Conservation (phyloP, 1,284 basidiomycete species). For the Cryptococcus floricola region DNA sequence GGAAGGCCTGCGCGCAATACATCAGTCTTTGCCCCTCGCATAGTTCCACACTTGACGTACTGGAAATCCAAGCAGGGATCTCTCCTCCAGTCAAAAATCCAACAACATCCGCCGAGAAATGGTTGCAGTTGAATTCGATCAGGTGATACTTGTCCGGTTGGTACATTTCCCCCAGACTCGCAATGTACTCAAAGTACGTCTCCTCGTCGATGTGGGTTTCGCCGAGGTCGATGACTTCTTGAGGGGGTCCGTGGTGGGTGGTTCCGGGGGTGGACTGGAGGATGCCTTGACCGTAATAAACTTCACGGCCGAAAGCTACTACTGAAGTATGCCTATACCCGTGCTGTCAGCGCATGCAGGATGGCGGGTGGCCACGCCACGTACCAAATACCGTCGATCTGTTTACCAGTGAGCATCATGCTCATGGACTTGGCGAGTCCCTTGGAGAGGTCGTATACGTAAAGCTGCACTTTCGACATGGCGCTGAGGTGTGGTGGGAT, state of each 20-base stretch:
- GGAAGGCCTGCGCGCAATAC: constrained; percentile 62
- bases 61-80: constrained; percentile 70
- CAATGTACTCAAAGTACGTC: constrained; percentile 76
- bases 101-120: constrained; percentile 80
- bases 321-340: constrained; percentile 65
- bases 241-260: constrained; percentile 76
- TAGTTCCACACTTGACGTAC: constrained; percentile 22
- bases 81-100: constrained; percentile 76
- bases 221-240: constrained; percentile 74
- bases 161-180: constrained; percentile 70
- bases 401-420: constrained; percentile 70
- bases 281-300: constrained; percentile 87
- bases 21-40: neutral
- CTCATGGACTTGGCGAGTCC: constrained; percentile 76
- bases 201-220: constrained; percentile 74
- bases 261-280: constrained; percentile 61
- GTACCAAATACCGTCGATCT: constrained; percentile 84
- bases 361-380: constrained; percentile 22
- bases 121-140: constrained; percentile 71
- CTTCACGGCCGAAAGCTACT: constrained; percentile 76
- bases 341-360: neutral
- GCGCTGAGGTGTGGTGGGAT: neutral
- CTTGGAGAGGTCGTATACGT: constrained; percentile 84
- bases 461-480: constrained; percentile 63
- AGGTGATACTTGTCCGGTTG: constrained; percentile 89